These are phyloP conservation scores for Sesbania bispinosa DNA, from an alignment of 306 rosid genomes.

Conservation along the genomic window DNA sequence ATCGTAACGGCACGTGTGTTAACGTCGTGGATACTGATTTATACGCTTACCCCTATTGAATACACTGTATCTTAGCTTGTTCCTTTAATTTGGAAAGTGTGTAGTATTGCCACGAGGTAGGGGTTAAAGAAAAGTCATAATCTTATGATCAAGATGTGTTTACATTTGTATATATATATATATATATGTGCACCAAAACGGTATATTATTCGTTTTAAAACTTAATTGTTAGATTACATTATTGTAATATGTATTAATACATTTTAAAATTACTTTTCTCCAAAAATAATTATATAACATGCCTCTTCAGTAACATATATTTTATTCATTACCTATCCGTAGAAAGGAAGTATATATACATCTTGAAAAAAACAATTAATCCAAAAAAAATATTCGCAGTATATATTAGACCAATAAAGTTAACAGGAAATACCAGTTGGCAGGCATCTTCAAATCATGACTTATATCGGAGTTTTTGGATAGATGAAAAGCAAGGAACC, in stretches of 20 bases:
- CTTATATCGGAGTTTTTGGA: background rate
- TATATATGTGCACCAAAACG: too few species aligned
- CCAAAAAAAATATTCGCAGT: background rate
- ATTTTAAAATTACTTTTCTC: background rate
- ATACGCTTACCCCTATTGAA: background rate
- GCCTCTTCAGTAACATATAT: background rate
- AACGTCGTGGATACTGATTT: background rate
- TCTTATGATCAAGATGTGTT: too few species aligned
- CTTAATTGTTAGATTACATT: too few species aligned
- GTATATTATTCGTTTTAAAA: too few species aligned
- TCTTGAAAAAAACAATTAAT: background rate
- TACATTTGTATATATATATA: too few species aligned
- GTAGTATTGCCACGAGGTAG: background rate
- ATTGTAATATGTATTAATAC: too few species aligned
- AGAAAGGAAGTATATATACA: background rate
- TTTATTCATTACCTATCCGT: background rate
- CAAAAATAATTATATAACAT: background rate
- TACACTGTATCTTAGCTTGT: background rate
- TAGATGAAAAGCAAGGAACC: background rate
- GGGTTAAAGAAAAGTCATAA: too few species aligned
- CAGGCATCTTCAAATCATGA: background rate
- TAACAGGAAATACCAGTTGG: background rate
- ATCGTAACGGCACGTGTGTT: too few species aligned
- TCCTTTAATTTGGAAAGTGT: background rate
- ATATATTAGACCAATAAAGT: background rate